Conservation (phyloP, 164 flowering plant genomes). For the Dillenia suffruticosa region DNA sequence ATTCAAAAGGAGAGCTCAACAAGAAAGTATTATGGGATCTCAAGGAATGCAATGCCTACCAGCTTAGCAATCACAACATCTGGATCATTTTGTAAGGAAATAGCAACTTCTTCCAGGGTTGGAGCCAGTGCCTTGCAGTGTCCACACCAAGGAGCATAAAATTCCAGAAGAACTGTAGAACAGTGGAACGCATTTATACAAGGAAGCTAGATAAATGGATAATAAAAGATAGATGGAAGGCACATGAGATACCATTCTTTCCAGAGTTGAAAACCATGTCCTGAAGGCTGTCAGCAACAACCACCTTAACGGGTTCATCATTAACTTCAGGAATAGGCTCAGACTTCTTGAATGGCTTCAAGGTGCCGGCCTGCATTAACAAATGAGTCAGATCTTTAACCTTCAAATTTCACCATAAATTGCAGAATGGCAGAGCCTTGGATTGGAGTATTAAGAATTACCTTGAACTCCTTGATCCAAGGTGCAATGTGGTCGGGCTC, state of each 20-base stretch:
- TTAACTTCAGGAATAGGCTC: conserved; percentile 87
- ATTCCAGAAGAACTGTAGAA: conserved; percentile 76
- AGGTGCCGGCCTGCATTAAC: conserved; percentile 60
- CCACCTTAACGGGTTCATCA: conserved; percentile 92
- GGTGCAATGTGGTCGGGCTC: conserved; percentile 68
- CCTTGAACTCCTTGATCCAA: conserved; percentile 87
- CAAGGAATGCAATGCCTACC: conserved; percentile 37
- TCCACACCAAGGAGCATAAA: conserved; percentile 99
- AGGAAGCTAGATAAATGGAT: no score
- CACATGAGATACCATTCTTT: conserved; percentile 57
- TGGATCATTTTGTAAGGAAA: conserved; percentile 56
- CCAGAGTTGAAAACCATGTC: conserved; percentile 85
- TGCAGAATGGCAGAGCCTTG: background rate
- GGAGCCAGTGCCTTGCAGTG: conserved; percentile 96
- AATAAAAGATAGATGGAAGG: no score
- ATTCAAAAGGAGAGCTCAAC: no score
- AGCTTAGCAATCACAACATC: conserved; percentile 78
- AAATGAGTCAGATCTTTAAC: background rate
- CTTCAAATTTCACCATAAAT: no score
- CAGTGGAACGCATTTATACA: background rate
- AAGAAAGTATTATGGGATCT: no score
- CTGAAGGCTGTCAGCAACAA: conserved; percentile 75
- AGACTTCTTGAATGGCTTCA: conserved; percentile 57
- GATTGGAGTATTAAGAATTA: conserved; percentile 9
- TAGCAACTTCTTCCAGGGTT: conserved; percentile 89